A percentile compares a stretch with the other conserved stretches of the same genome.
Evolutionary conservation across 2,329 filamentous ascomycete species (phyloP).

Genomic region (Coniochaeta hoffmannii): DNA sequence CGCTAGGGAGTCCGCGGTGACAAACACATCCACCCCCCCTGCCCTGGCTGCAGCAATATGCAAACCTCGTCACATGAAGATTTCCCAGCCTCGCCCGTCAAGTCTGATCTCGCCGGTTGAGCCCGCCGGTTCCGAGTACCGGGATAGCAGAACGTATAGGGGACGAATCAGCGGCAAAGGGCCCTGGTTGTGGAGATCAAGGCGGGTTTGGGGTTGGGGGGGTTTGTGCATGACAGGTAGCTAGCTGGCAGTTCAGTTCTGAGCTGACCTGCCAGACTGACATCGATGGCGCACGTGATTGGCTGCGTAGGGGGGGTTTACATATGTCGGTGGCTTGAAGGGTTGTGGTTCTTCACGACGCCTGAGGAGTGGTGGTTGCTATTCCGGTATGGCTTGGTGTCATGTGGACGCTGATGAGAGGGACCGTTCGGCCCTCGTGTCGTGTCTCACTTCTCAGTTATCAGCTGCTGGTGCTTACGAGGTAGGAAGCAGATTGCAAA

Average conservation of each 20-base stretch:
- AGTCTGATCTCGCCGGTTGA: not conserved
- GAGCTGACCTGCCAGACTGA: no score
- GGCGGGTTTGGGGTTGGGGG: not conserved
- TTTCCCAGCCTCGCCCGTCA: not conserved
- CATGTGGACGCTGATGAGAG: not conserved
- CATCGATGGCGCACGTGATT: no score
- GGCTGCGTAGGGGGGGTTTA: no score
- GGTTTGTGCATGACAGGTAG: not conserved
- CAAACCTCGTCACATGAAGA: not conserved
- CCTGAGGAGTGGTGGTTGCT: no score
- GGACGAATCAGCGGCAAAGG: no score
- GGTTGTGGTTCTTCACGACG: no score
- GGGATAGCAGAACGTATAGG: not conserved
- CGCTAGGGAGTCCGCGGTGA: no score
- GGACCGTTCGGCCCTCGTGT: not conserved
- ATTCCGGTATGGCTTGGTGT: not conserved
- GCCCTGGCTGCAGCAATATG: not conserved
- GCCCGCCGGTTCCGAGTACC: not conserved
- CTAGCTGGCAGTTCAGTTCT: no score
- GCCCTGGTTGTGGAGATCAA: not conserved
- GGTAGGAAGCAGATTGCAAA: not conserved
- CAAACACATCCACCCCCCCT: not conserved
- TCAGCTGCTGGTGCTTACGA: not conserved
- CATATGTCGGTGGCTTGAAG: no score
- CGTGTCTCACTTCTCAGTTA: not conserved